Evolutionary conservation across 208 protist species (phyloP).

Genomic region (Crithidia brevicula): DNA sequence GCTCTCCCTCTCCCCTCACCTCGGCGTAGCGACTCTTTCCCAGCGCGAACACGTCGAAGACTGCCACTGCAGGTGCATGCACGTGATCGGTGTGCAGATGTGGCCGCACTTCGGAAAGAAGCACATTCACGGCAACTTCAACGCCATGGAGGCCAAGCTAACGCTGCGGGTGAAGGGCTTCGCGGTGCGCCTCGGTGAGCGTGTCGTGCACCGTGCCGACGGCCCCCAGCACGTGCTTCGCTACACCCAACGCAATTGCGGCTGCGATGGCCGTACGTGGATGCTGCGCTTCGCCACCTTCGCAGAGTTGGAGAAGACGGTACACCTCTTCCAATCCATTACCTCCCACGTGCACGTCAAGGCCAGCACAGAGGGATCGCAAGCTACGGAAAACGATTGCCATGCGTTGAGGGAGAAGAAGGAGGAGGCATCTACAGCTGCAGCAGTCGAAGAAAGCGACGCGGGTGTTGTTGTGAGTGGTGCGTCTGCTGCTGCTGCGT

Average conservation of each 20-base stretch:
- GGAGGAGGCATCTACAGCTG: background rate
- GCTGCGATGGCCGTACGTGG: background rate
- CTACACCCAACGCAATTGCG: constrained; percentile 10
- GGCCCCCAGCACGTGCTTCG: background rate
- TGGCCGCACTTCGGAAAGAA: background rate
- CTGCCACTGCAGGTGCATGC: background rate
- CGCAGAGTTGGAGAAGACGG: constrained; percentile 5
- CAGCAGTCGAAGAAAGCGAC: background rate
- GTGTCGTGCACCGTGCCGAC: background rate
- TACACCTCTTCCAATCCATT: constrained; percentile 7
- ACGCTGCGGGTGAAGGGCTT: constrained; percentile 10
- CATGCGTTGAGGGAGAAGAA: background rate
- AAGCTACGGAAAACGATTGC: no score
- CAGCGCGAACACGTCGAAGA: background rate
- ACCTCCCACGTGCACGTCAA: background rate
- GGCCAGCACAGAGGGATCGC: background rate
- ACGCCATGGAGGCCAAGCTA: constrained; percentile 12
- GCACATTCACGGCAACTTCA: background rate
- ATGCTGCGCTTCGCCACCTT: constrained; percentile 20
- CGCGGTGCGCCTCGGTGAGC: constrained; percentile 3
- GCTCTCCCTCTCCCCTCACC: background rate
- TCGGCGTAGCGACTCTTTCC: background rate
- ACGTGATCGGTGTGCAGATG: constrained; percentile 2
- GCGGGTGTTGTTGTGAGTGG: background rate
- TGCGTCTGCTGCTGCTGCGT: background rate